Base-by-base conservation (phyloP, 257 asterid genomes). In the Gentiana dahurica region DNA sequence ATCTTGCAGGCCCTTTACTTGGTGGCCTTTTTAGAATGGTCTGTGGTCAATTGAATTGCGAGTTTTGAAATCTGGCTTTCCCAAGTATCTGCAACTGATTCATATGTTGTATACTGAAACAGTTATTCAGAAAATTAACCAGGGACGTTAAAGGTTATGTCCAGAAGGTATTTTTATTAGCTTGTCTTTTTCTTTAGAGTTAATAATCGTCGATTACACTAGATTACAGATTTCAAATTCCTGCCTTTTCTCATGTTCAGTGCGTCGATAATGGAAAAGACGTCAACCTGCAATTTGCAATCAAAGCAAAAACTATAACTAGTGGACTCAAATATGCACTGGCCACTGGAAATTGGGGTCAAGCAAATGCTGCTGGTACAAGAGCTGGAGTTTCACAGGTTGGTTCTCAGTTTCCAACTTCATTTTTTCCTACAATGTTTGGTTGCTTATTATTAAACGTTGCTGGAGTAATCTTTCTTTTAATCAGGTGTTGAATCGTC, bases 361-460 rank as follows among this genome's bases (percentile, higher is more conserved):
- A 91, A 83, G 98, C 98, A 52, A 91, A 91, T 72, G 98, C 96
- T 32, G 98, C 98, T 4, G 96, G 98, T 54, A 87, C 96, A 34
- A 83, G 96, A 71, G 96, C 96, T 65, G 98, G 98, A 63, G 98
- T 91, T 75, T 91, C 98, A 62, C 98, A 91, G 95, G 96, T 91
- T 62, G 64, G 49, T 6, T 41, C 9, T 41, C 9, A 10, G 46
- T 59, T 54, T 64, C 0, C 11, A 32, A 3, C 45, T 5, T 49
- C 1, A 1, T 13, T 44, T 45, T 51, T 32, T 34, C 36, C 35
- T 12, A n/a, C 36, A 35, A 0, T 47, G 9, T 2, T 33, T 54
- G 47, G 54, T 37, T 12, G 9, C 36, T 48, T 8, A 15, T 60
- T 15, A 15, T 15, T 15, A 15, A 15, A 15, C 24, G 24, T 15